Evolutionary conservation across 139 green algal species (phyloP).

Genomic region (Zygnema circumcarinatum): DNA sequence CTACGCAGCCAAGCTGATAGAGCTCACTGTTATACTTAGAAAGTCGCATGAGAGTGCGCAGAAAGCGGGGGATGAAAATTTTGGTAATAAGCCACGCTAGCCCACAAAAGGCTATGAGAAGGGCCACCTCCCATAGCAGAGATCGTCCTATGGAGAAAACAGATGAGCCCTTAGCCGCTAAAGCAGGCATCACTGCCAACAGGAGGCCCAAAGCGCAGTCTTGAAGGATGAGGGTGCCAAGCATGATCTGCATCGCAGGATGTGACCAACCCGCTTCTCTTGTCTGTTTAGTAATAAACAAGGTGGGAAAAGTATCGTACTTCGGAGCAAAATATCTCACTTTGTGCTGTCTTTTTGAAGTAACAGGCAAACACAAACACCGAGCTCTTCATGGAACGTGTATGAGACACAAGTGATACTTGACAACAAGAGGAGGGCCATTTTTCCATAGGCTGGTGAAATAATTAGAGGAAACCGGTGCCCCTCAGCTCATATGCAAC

Average conservation of each 20-base stretch:
- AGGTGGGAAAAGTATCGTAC: too few species aligned
- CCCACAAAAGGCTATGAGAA: slow-evolving; percentile 53
- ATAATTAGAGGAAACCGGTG: too few species aligned
- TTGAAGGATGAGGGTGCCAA: slow-evolving; percentile 91
- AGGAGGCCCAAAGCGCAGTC: slow-evolving; percentile 92
- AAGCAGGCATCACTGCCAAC: slow-evolving; percentile 91
- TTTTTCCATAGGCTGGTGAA: too few species aligned
- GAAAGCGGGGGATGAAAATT: slow-evolving; percentile 70
- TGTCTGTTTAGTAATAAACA: too few species aligned
- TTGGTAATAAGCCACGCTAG: slow-evolving; percentile 64
- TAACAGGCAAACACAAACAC: too few species aligned
- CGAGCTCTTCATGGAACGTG: too few species aligned
- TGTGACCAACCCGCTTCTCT: too few species aligned
- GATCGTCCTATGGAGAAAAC: slow-evolving; percentile 27
- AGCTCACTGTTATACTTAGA: slow-evolving; percentile 72
- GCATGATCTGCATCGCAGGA: slow-evolving; percentile 78
- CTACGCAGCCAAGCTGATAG: slow-evolving; percentile 81
- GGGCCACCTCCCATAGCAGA: slow-evolving; percentile 24
- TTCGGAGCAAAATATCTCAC: too few species aligned
- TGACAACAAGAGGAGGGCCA: too few species aligned
- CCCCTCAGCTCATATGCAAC: too few species aligned
- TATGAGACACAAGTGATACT: too few species aligned
- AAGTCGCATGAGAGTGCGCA: slow-evolving; percentile 66
- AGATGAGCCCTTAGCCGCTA: slow-evolving; percentile 57
- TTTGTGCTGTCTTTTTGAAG: too few species aligned